phyloP scores from a whole-genome alignment of 169 alveolate species.

The Besnoitia besnoiti region DNA sequence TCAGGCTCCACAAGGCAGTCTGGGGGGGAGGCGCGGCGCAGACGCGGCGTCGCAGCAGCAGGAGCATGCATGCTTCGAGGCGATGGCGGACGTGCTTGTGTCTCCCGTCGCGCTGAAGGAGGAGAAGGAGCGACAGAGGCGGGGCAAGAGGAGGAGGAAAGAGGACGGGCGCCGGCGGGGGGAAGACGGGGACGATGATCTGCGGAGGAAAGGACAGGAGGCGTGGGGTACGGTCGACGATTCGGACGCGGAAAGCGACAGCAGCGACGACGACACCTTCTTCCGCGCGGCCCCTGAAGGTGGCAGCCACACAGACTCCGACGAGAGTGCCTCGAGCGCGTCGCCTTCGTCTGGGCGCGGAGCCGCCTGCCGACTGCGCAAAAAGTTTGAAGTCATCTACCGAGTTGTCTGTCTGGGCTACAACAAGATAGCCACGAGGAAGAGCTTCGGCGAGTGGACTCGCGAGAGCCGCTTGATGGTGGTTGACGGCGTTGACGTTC shows the following conservation, averaged over 20 bases:
- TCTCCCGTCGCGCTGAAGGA: neutral
- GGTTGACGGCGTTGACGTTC: neutral
- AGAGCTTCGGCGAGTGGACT: neutral
- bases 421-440: neutral
- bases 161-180: neutral
- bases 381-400: neutral
- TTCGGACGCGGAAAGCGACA: neutral
- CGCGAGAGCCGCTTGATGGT: neutral
- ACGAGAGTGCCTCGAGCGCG: neutral
- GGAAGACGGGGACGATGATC: neutral
- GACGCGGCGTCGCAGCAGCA: neutral
- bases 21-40: neutral
- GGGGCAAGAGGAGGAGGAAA: neutral
- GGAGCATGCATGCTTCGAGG: neutral
- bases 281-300: neutral
- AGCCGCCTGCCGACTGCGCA: neutral
- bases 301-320: neutral
- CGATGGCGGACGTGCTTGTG: no score
- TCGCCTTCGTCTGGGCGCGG: neutral
- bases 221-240: no score
- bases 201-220: neutral
- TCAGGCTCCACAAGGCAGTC: no score
- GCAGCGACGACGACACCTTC: neutral
- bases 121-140: neutral
- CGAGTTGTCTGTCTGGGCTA: neutral